Conservation (phyloP, 1,139 yeast genomes). For the Arxiozyma heterogenica region DNA sequence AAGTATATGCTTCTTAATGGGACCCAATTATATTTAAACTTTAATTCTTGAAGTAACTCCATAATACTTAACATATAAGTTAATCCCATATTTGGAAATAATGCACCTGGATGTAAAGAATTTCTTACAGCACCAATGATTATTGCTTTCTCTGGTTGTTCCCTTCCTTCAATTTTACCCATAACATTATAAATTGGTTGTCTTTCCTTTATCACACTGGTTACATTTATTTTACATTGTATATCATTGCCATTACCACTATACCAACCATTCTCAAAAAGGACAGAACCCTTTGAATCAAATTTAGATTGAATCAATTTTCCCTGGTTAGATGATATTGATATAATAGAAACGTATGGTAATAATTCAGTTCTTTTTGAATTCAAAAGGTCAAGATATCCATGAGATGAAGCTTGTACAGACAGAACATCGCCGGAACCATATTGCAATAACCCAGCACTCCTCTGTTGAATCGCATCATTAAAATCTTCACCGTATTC, state of each 20-base stretch:
- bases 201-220: slow-evolving; percentile 44
- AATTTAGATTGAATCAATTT: slow-evolving; percentile 40
- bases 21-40: slow-evolving; percentile 61
- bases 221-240: slow-evolving; percentile 35
- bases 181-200: slow-evolving; percentile 74
- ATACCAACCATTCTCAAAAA: slow-evolving; percentile 31
- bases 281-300: slow-evolving; percentile 25
- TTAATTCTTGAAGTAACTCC: slow-evolving; percentile 59
- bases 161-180: slow-evolving; percentile 72
- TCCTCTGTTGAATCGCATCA: slow-evolving; percentile 50
- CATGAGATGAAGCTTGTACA: slow-evolving; percentile 61
- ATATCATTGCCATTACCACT: slow-evolving; percentile 32
- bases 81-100: slow-evolving; percentile 68
- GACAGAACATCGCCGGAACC: slow-evolving; percentile 73
- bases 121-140: slow-evolving; percentile 83
- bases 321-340: slow-evolving; percentile 69
- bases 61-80: slow-evolving; percentile 64
- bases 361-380: slow-evolving; percentile 46
- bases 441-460: slow-evolving; percentile 57
- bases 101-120: slow-evolving; percentile 66
- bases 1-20: slow-evolving; percentile 80
- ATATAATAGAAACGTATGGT: slow-evolving; percentile 67
- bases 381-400: slow-evolving; percentile 29
- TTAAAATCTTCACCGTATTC: slow-evolving; percentile 19
- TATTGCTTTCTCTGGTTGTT: slow-evolving; percentile 65